These are phyloP conservation scores for Acacia pycnantha DNA, from an alignment of 331 rosid genomes.

Conservation along the genomic window DNA sequence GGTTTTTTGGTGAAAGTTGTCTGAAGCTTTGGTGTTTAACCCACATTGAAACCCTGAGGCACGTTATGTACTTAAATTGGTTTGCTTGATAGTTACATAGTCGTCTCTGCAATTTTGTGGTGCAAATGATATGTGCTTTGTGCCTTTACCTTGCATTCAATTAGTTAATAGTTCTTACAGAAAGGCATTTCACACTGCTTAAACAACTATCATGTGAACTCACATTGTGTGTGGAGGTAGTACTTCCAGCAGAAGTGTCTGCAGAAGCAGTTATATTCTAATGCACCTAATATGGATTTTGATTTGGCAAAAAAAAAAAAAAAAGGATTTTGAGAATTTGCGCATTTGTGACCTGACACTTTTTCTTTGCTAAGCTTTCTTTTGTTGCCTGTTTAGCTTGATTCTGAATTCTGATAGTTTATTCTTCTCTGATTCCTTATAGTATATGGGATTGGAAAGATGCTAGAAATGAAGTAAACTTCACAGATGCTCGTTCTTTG, in stretches of 20 bases:
- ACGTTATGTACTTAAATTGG: conserved; percentile 24
- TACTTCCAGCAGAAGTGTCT: not conserved
- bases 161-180: conserved; percentile 1
- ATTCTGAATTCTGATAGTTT: conserved; percentile 26
- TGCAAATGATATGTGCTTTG: conserved; percentile 2
- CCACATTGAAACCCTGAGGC: conserved; percentile 88
- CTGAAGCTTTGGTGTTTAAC: conserved; percentile 94
- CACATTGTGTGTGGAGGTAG: not conserved
- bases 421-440: conserved; percentile 11
- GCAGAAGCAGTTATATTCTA: not conserved
- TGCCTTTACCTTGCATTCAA: not conserved
- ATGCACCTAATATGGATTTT: not conserved
- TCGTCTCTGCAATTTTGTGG: not conserved
- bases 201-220: not conserved
- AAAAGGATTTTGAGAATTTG: not conserved
- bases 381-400: not conserved
- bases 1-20: conserved; percentile 73
- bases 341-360: not conserved
- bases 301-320: too few relatives aligned
- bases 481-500: conserved; percentile 70
- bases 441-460: conserved; percentile 93
- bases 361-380: not conserved
- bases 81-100: not conserved
- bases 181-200: conserved; percentile 10
- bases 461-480: conserved; percentile 57